A percentile compares a stretch with the other conserved stretches of the same genome.
Evolutionary conservation across 2,329 filamentous ascomycete genomes (phyloP).

Genomic region (Sphaerulina populicola): DNA sequence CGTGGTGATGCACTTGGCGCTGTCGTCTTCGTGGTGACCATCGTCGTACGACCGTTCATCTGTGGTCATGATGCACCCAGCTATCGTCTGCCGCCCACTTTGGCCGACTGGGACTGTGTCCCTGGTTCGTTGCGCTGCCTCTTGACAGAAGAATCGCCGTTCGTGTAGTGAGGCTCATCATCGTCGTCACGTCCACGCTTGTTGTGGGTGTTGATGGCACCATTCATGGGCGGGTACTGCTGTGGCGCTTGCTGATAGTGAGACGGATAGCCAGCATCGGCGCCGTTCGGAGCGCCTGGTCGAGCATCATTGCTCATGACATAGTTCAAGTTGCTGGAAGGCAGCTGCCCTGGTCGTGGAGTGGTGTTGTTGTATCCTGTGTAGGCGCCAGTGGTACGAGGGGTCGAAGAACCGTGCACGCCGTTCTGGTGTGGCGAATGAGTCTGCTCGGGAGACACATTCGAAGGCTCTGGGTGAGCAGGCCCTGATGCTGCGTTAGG

Average conservation of each 20-base stretch:
- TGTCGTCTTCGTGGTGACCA: conserved; percentile 11
- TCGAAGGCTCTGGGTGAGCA: conserved; percentile 59
- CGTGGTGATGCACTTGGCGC: conserved; percentile 10
- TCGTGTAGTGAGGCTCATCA: conserved; percentile 54
- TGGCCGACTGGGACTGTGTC: conserved; percentile 28
- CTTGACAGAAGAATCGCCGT: conserved; percentile 59
- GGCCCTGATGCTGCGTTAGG: conserved; percentile 54
- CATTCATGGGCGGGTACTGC: conserved; percentile 56
- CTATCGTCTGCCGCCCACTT: conserved; percentile 27
- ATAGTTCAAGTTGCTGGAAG: conserved; percentile 77
- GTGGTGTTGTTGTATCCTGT: conserved; percentile 66
- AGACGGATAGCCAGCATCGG: conserved; percentile 56
- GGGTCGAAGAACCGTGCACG: conserved; percentile 70
- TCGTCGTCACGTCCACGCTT: conserved; percentile 57
- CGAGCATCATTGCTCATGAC: conserved; percentile 66
- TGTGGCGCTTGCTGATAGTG: conserved; percentile 51
- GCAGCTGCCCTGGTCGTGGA: conserved; percentile 56
- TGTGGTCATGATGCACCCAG: conserved; percentile 10
- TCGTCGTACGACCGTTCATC: conserved; percentile 13
- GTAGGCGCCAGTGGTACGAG: conserved; percentile 70
- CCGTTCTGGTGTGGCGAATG: conserved; percentile 74
- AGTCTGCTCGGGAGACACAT: conserved; percentile 73
- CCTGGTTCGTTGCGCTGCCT: conserved; percentile 60
- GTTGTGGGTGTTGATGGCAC: conserved; percentile 42
- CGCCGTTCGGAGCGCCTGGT: conserved; percentile 46